Evolutionary conservation across 164 flowering plant species (phyloP).

Genomic region (Vitis riparia): DNA sequence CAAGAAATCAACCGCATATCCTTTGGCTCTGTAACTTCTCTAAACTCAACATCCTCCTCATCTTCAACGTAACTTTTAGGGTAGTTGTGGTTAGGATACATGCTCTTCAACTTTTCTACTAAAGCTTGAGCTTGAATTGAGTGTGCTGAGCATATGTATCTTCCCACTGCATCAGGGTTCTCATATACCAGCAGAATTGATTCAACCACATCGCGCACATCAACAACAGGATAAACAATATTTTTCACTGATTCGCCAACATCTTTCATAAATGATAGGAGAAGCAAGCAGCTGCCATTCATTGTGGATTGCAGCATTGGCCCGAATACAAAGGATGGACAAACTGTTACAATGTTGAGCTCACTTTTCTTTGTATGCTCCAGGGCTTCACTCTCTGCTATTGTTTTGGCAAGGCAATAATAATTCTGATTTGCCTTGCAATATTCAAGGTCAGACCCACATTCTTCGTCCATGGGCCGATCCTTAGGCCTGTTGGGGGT

Average conservation of each 20-base stretch:
- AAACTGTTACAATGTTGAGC: slow-evolving; percentile 12
- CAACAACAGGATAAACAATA: slow-evolving; percentile 17
- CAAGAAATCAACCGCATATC: too few relatives aligned
- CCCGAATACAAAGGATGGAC: slow-evolving; percentile 18
- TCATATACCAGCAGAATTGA: slow-evolving; percentile 30
- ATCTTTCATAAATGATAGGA: slow-evolving; percentile 7
- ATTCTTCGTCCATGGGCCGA: too few relatives aligned
- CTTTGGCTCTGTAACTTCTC: too few relatives aligned
- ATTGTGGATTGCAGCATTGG: slow-evolving; percentile 20
- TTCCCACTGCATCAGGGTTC: slow-evolving; percentile 33
- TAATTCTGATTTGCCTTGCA: too few relatives aligned
- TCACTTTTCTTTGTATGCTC: slow-evolving; percentile 8
- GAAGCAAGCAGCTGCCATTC: slow-evolving; percentile 15
- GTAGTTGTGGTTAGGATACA: slow-evolving; percentile 30
- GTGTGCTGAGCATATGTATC: slow-evolving; percentile 28
- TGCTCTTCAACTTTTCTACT: slow-evolving; percentile 25
- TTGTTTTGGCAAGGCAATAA: too few relatives aligned
- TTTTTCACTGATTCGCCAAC: slow-evolving; percentile 20
- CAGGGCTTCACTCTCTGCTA: slow-evolving; percentile 17
- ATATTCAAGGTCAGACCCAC: too few relatives aligned
- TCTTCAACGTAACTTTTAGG: slow-evolving; percentile 5
- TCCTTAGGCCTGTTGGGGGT: too few relatives aligned
- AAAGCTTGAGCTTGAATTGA: slow-evolving; percentile 5
- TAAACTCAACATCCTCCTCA: too few relatives aligned
- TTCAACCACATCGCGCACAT: slow-evolving; percentile 37